phyloP scores from a whole-genome alignment of 2,329 filamentous ascomycete species.

The Claviceps arundinis region DNA sequence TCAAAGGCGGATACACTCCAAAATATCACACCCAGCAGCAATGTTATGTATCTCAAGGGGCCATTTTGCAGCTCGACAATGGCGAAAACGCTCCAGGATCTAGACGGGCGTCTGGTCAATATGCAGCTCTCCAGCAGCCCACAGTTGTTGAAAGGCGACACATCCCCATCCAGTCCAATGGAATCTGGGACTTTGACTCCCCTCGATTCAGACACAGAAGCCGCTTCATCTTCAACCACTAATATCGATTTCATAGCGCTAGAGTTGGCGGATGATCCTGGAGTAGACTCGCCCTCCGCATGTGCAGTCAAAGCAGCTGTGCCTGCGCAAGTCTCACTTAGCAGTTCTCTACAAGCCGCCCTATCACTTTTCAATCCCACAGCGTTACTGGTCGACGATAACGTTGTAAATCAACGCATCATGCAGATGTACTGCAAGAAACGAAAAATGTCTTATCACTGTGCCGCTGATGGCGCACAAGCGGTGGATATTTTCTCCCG shows the following conservation, averaged over 20 bases:
- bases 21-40: neutral
- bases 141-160: neutral
- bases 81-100: neutral
- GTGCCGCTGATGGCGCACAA: conserved; percentile 29
- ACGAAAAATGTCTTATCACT: conserved; percentile 26
- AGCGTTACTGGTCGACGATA: conserved; percentile 33
- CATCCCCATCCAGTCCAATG: neutral
- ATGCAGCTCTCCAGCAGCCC: neutral
- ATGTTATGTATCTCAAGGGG: neutral
- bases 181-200: neutral
- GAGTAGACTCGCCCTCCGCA: neutral
- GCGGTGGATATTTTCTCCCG: conserved; percentile 22
- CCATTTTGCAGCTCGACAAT: neutral
- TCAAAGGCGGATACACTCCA: neutral
- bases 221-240: neutral
- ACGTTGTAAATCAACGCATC: conserved; percentile 34
- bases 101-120: neutral
- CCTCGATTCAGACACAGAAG: neutral
- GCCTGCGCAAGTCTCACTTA: neutral
- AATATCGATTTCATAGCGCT: neutral
- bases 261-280: neutral
- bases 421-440: conserved; percentile 32
- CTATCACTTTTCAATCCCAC: conserved; percentile 8
- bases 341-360: neutral
- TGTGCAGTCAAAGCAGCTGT: neutral